Base-by-base conservation (phyloP, 805 yeast genomes). In the Saccharomycopsis javanensis region DNA sequence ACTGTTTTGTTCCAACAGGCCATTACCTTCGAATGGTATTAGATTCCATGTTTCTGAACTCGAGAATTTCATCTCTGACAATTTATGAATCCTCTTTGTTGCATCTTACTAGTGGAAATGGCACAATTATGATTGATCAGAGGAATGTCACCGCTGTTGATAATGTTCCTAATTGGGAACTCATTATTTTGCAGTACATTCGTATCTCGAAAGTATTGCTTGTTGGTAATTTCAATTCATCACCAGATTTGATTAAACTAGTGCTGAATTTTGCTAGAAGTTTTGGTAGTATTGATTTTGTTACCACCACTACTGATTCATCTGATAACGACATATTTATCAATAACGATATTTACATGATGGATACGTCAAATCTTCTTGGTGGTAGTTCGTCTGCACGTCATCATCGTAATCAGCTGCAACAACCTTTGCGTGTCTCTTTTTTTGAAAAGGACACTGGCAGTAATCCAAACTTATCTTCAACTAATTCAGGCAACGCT, bases 1-100 rank as follows among this genome's bases (percentile, higher is more conserved):
- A 87, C 66, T 89, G 92, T 5, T 87, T 87, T 69, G 89, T 85
- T 3, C 95, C 95, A 25, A 85, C 94, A 1, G 83, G 81, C 53
- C 90, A 85, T 64, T 87, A 87, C 66, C 76, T 87, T 69, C 75
- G 85, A 63, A 75, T 86, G 71, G 90, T 87, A 20, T 86, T 87
- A 53, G 94, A 86, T 62, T 86, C 86, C 65, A 86, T 86, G 59
- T 80, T 84, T 64, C 79, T 82, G n/a, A 84, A 81, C 61, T 67
- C 84, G 56, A 79, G 79, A 64, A 78, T 80, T 51, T 67, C 85
- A 67, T 74, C 88, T 62, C 70, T 69, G 76, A 61, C 75, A 74
- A n/a, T 75, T 72, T 60, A 75, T 71, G 60, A 55, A 35, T 57
- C 60, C 15, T 50, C 60, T 10, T 30, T 60, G 11, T 31, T 57